Evolutionary conservation across 148 eudicot species (phyloP), one percentile per base, ranked within the genome.

Genomic region (Mesembryanthemum crystallinum): DNA sequence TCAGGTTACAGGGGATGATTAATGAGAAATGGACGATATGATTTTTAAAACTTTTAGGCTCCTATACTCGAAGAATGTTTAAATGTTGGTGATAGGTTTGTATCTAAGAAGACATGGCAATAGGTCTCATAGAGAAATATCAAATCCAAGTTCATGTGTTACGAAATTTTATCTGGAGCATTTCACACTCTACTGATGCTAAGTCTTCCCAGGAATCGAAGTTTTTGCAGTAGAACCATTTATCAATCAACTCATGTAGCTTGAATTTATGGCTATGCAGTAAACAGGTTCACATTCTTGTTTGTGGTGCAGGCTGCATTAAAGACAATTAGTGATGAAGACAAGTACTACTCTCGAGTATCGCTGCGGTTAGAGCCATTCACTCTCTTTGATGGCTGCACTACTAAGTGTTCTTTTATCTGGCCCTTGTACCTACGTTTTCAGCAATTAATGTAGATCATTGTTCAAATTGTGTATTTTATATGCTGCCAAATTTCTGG

Each of bases 321-420:
- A 81, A 95, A 95, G 89, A 95, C 96, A 67, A 90, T 95, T 32
- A 76, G 91, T 54, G 97, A 95, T 60, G 99, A 95, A 76, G 97
- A 95, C 75, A 91, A 82, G 82, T 92, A 92, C 78, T 92, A 90
- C 77, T 84, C 91, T 24, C 89, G 96, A 81, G 99, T 95, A 73
- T 90, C 97, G 64, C 84, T 95, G 78, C 77, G 96, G 99, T 95
- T 64, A 82, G 89, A 74, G 74, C 47, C 55, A 59, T 45, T 17
- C 28, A 64, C 76, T 61, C 18, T 74, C 33, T 30, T 73, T 27
- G 15, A 60, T 60, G 64, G 15, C 15, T 29, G 29, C 9, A 43
- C 14, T 35, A 75, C 35, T 33, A 8, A 7, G 4, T 45, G 64
- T 20, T 64, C 14, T 74, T 39, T 67, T 62, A 13, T 35, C 72